phyloP scores from a whole-genome alignment of 371 early-diverging fungal genomes.

The Chytridium lagenaria region DNA sequence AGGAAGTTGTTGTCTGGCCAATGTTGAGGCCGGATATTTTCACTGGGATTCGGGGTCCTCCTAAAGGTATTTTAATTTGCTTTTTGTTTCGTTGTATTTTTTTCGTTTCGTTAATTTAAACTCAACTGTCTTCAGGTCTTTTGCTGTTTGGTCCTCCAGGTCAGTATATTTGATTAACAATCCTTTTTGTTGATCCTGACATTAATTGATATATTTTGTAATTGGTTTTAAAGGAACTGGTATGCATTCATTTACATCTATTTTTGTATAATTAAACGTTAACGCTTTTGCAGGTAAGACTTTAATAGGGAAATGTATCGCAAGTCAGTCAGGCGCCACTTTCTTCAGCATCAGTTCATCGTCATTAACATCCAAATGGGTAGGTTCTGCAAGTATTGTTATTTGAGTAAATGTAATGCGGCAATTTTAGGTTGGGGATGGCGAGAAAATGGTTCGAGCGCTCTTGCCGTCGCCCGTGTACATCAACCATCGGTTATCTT shows the following conservation, averaged over 20 bases:
- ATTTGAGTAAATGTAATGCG: neutral
- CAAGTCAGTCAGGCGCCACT: slow-evolving; percentile 82
- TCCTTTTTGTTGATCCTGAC: slow-evolving; percentile 14
- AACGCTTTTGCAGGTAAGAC: slow-evolving; percentile 94
- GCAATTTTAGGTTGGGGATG: slow-evolving; percentile 74
- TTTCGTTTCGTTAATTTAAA: neutral
- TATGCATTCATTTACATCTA: slow-evolving; percentile 21
- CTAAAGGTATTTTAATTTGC: slow-evolving; percentile 74
- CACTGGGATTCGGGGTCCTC: slow-evolving; percentile 81
- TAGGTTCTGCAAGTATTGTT: slow-evolving; percentile 21
- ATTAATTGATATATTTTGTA: no score
- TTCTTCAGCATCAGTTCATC: slow-evolving; percentile 93
- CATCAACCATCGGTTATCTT: slow-evolving; percentile 92
- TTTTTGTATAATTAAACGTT: no score
- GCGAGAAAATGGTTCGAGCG: slow-evolving; percentile 95
- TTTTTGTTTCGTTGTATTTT: no score
- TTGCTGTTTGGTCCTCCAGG: slow-evolving; percentile 87
- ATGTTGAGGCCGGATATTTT: slow-evolving; percentile 91
- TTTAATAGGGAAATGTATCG: slow-evolving; percentile 91
- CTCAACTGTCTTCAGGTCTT: slow-evolving; percentile 45
- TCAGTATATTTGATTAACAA: slow-evolving; percentile 21
- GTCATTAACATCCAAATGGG: slow-evolving; percentile 93
- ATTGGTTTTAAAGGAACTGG: slow-evolving; percentile 29
- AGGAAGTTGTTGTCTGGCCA: slow-evolving; percentile 85
- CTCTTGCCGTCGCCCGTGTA: slow-evolving; percentile 87